Evolutionary conservation across 1,284 basidiomycete species (phyloP), one percentile per base, ranked within the genome.

Genomic region (Volvariella volvacea): DNA sequence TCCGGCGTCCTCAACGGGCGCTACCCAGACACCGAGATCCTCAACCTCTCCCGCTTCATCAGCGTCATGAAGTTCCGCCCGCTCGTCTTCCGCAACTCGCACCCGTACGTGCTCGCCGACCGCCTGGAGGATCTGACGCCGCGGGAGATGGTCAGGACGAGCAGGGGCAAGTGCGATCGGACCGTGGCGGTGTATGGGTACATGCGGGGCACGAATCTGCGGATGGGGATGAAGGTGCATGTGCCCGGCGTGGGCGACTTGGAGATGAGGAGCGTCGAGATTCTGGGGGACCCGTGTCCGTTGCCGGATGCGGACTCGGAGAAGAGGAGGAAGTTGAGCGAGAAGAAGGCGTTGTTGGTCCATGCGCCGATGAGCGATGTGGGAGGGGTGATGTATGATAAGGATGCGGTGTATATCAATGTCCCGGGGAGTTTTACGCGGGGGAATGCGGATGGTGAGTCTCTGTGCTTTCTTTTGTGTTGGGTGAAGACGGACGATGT

Each of bases 351-450:
- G 62, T 59, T 88, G 21, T 69, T 97, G 3, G 84, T 98, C 4
- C 92, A 99, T 63, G 96, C 96, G 4, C 96, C 96, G 1, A 98
- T 99, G 95, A 95, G 91, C 61, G 95, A 97, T 58, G 88, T 98
- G 1, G 95, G 95, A 16, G 96, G 95, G 6, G 83, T 99, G 49
- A 84, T 92, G 68, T 98, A 96, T 59, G 96, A 99, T 71, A 98
- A 98, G 64, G 96, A 99, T 58, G 92, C 94, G 0, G 94, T 99
- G 1, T 99, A 92, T 73, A 88, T 99, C 55, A 98, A 97, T 58
- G 94, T 98, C 2, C 90, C 92, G 2, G 96, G 96, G 1, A 93
- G 78, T 58, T 99, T 99, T 57, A 86, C 90, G 3, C 74, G 85
- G 41, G 81, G 78, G 9, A 78, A 78, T 47, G 63, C 63, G 9